These are phyloP conservation scores for Bathelium albidoporum DNA, from an alignment of 495 filamentous ascomycete genomes.

Conservation along the genomic window DNA sequence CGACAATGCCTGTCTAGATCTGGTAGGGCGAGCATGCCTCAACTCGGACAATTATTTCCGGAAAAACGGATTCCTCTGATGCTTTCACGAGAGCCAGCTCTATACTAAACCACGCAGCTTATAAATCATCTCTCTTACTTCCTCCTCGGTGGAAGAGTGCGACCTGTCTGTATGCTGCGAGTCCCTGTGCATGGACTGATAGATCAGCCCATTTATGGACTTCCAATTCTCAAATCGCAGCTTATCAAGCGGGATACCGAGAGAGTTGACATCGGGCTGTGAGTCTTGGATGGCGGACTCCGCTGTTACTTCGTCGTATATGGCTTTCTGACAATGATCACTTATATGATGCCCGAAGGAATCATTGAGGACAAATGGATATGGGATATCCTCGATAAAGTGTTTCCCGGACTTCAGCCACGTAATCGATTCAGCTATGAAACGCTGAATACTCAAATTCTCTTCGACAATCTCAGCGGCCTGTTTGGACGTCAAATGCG, in stretches of 20 bases:
- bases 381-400: background rate
- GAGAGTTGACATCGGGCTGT: background rate
- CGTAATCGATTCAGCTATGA: background rate
- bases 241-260: conserved; percentile 19
- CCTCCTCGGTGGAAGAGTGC: too few species aligned
- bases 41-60: too few species aligned
- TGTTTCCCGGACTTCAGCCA: background rate
- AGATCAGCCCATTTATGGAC: conserved; percentile 22
- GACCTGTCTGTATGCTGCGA: too few species aligned
- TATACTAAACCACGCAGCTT: too few species aligned
- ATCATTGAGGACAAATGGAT: background rate
- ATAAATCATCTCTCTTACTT: too few species aligned
- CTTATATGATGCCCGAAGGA: background rate
- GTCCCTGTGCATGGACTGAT: conserved; percentile 13
- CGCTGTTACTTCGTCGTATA: background rate
- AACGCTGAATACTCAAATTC: background rate
- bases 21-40: too few species aligned
- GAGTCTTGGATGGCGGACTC: background rate
- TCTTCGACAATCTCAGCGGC: background rate
- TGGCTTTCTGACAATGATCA: background rate
- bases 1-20: too few species aligned
- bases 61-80: too few species aligned
- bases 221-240: conserved; percentile 29
- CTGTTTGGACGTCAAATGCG: background rate
- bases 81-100: too few species aligned